Evolutionary conservation across 1,139 yeast genomes (phyloP).

Genomic region (Blastobotrys serpentis): DNA sequence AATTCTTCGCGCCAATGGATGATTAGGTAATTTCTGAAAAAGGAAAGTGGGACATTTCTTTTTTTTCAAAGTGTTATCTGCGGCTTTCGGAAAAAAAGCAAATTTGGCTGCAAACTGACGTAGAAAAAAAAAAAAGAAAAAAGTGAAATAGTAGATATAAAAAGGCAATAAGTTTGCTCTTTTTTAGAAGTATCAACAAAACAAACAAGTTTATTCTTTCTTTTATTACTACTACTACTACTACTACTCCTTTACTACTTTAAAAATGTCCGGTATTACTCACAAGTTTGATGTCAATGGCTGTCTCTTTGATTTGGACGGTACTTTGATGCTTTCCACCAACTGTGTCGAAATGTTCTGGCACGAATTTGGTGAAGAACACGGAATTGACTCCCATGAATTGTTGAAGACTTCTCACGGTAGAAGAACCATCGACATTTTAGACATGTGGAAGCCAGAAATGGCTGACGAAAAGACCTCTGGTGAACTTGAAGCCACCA

Average conservation of each 20-base stretch:
- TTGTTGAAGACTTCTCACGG: constrained; percentile 79
- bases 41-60: background rate
- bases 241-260: too few species aligned
- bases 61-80: constrained; percentile 6
- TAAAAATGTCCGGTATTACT: constrained; percentile 7
- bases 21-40: constrained; percentile 7
- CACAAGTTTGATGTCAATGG: constrained; percentile 31
- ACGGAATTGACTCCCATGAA: constrained; percentile 67
- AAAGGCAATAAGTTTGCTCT: constrained; percentile 4
- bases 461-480: constrained; percentile 67
- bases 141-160: background rate
- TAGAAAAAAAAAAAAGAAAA: background rate
- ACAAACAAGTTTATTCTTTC: background rate
- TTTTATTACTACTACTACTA: constrained; percentile 4
- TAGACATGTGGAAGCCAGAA: constrained; percentile 72
- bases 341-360: constrained; percentile 81
- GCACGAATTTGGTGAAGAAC: constrained; percentile 70
- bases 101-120: background rate
- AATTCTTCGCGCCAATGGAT: constrained; percentile 2
- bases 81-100: constrained; percentile 2
- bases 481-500: constrained; percentile 65
- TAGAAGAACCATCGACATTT: constrained; percentile 75
- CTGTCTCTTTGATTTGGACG: constrained; percentile 75
- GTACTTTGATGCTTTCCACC: constrained; percentile 79
- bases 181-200: too few species aligned